Conservation (phyloP, 176 grass and related monocot species). For the Triticum turgidum region DNA sequence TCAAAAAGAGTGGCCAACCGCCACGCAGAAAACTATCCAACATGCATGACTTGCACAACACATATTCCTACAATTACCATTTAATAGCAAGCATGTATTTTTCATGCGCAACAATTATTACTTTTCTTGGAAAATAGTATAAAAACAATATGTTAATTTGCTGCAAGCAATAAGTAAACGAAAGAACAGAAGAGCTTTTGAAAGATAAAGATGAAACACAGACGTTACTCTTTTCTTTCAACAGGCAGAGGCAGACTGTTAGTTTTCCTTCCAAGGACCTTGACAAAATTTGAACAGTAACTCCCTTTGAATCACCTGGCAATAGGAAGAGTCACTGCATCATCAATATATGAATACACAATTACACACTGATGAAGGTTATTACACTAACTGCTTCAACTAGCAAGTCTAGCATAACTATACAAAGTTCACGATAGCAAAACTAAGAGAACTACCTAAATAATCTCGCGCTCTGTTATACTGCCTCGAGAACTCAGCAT, state of each 20-base stretch:
- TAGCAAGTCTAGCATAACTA: background rate
- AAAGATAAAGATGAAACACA: conserved; percentile 35
- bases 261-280: conserved; percentile 85
- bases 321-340: conserved; percentile 23
- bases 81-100: background rate
- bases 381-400: conserved; percentile 17
- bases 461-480: conserved; percentile 39
- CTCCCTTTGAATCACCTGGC: conserved; percentile 54
- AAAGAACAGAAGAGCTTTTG: conserved; percentile 14
- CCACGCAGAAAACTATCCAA: background rate
- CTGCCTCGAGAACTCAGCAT: conserved; percentile 61
- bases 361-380: background rate
- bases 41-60: background rate
- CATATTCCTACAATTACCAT: background rate
- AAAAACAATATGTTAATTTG: conserved; percentile 14
- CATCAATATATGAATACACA: background rate
- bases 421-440: conserved; percentile 12
- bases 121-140: background rate
- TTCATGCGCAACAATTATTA: background rate
- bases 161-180: background rate
- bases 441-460: conserved; percentile 35
- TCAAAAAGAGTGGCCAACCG: background rate
- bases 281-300: conserved; percentile 78
- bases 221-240: conserved; percentile 54
- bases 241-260: conserved; percentile 68